phyloP scores from a whole-genome alignment of 2,329 filamentous ascomycete species.

The Emmonsia crescens region DNA sequence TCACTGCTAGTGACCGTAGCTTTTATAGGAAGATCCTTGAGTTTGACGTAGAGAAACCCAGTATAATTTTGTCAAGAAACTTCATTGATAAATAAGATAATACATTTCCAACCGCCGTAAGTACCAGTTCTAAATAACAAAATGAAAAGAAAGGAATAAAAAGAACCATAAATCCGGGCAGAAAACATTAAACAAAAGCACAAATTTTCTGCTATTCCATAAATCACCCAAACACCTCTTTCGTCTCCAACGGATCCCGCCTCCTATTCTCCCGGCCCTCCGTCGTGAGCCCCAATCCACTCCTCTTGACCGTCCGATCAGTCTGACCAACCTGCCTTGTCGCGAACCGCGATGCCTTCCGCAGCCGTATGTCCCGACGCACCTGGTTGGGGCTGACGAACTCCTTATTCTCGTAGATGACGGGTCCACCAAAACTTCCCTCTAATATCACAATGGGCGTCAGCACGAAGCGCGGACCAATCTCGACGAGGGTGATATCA shows the following conservation, averaged over 20 bases:
- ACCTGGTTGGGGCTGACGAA: constrained; percentile 96
- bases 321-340: constrained; percentile 61
- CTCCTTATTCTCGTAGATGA: constrained; percentile 97
- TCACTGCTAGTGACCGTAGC: too few relatives aligned
- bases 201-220: not conserved
- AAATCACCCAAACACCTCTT: constrained; percentile 59
- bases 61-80: too few relatives aligned
- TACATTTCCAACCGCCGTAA: not conserved
- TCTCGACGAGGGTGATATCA: constrained; percentile 77
- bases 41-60: too few relatives aligned
- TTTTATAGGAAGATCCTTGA: too few relatives aligned
- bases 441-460: constrained; percentile 94
- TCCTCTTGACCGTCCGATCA: constrained; percentile 63
- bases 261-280: constrained; percentile 52
- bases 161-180: not conserved
- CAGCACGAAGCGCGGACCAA: constrained; percentile 83
- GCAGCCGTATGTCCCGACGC: constrained; percentile 63
- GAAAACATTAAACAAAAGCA: not conserved
- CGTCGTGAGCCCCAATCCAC: constrained; percentile 63
- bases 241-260: constrained; percentile 63
- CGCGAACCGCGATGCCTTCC: constrained; percentile 69
- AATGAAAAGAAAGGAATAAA: not conserved
- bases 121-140: not conserved
- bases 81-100: not conserved
- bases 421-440: constrained; percentile 85